These are phyloP conservation scores for Monosporascus ibericus DNA, from an alignment of 2,329 filamentous ascomycete species.

Conservation along the genomic window DNA sequence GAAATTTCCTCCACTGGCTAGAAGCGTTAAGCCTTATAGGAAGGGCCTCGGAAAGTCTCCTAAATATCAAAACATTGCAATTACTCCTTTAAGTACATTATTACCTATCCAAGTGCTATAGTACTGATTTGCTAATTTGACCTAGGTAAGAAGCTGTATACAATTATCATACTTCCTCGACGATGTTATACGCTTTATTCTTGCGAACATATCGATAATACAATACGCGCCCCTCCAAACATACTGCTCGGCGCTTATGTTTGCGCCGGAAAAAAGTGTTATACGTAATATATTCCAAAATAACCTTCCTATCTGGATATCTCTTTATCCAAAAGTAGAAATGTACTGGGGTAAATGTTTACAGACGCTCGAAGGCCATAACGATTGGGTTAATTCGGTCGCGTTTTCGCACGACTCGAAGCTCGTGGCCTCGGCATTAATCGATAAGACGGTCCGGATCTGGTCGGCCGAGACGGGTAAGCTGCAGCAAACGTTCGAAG, in stretches of 20 bases:
- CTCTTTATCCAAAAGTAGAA: conserved; percentile 9
- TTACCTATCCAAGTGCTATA: neutral
- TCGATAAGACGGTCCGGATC: too few relatives aligned
- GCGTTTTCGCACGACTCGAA: too few relatives aligned
- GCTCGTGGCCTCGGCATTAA: too few relatives aligned
- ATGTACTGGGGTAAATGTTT: neutral
- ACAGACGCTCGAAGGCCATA: neutral
- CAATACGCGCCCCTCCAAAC: conserved; percentile 22
- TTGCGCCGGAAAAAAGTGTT: conserved; percentile 23
- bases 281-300: conserved; percentile 15
- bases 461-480: too few relatives aligned
- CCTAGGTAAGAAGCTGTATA: conserved; percentile 1
- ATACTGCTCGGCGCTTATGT: conserved; percentile 26
- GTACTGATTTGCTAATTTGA: conserved; percentile 1
- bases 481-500: too few relatives aligned
- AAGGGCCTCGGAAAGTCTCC: too few relatives aligned
- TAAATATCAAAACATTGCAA: neutral
- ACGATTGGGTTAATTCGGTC: too few relatives aligned
- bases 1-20: too few relatives aligned
- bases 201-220: conserved; percentile 17
- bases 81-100: conserved; percentile 6
- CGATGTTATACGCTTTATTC: conserved; percentile 20
- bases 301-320: conserved; percentile 13
- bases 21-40: too few relatives aligned
- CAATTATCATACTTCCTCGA: conserved; percentile 12